A percentile compares a stretch with the other conserved stretches of the same genome.
Evolutionary conservation across 306 rosid species (phyloP).

Genomic region (Benincasa hispida): DNA sequence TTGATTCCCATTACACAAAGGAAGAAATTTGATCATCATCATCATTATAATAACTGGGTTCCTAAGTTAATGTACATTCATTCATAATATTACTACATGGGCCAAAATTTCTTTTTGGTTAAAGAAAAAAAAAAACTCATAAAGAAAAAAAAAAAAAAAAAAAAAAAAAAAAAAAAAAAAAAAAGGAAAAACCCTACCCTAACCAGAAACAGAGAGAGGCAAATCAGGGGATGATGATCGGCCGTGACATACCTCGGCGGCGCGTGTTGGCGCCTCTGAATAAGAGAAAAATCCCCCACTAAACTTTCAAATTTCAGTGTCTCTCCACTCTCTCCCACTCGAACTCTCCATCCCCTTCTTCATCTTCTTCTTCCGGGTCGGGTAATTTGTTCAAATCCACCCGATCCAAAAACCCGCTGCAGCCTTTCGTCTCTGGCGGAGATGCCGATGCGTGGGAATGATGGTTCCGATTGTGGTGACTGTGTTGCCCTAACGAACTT

Average conservation of each 20-base stretch:
- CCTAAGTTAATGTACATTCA: constrained; percentile 29
- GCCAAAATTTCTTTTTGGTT: constrained; percentile 53
- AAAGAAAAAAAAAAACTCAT: constrained; percentile 3
- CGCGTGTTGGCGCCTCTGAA: neutral
- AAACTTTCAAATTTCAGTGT: constrained; percentile 10
- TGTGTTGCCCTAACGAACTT: constrained; percentile 24
- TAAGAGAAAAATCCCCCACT: too few species aligned
- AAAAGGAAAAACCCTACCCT: neutral
- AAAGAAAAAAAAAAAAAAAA: neutral
- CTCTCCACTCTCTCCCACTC: constrained; percentile 40
- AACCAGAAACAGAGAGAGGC: neutral
- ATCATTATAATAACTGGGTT: neutral
- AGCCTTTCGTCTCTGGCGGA: constrained; percentile 16
- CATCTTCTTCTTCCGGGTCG: constrained; percentile 60
- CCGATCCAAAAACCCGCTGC: constrained; percentile 33
- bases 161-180: neutral
- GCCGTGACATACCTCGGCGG: constrained; percentile 6
- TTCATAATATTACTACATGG: constrained; percentile 29
- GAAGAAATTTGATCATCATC: neutral
- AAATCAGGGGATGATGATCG: neutral
- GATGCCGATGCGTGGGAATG: constrained; percentile 7
- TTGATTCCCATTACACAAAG: neutral
- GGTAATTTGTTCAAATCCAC: constrained; percentile 81
- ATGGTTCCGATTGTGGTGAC: constrained; percentile 9
- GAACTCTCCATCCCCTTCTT: constrained; percentile 33